Conservation (phyloP, 1,284 basidiomycete species). For the Moesziomyces sp. region DNA sequence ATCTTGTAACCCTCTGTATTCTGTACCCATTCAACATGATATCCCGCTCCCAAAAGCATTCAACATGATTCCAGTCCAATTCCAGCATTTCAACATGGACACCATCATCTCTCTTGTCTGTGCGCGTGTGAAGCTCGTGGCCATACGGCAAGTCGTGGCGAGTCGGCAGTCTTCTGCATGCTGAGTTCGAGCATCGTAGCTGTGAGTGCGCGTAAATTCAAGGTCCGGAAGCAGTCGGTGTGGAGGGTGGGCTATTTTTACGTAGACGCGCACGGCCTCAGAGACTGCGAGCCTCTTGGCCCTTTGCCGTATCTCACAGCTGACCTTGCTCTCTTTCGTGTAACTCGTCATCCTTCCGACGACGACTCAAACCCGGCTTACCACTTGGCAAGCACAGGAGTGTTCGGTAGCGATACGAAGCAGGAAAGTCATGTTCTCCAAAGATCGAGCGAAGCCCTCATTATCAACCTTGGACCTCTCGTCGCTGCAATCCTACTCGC, state of each 20-base stretch:
- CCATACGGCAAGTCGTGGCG: too few species aligned
- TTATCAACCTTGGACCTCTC: conserved; percentile 48
- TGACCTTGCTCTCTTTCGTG: too few species aligned
- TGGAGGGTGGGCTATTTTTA: neutral
- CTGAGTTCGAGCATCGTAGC: neutral
- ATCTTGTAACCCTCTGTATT: conserved; percentile 34
- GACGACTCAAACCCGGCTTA: too few species aligned
- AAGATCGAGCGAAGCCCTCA: conserved; percentile 3
- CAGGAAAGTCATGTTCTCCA: conserved; percentile 25
- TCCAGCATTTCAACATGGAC: conserved; percentile 49
- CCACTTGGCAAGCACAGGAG: neutral
- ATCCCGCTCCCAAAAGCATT: conserved; percentile 50
- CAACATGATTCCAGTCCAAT: conserved; percentile 44
- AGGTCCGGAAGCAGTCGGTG: neutral
- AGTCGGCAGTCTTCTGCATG: too few species aligned
- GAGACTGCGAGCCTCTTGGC: neutral
- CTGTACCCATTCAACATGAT: conserved; percentile 57
- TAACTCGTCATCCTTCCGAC: too few species aligned
- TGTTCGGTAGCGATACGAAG: neutral
- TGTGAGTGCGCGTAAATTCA: too few species aligned
- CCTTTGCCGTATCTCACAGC: too few species aligned
- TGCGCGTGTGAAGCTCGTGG: neutral
- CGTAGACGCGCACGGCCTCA: neutral
- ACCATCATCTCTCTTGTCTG: neutral
- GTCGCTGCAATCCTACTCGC: conserved; percentile 56